Conservation (phyloP, 2,329 filamentous ascomycete genomes). For the Xylariaceae sp. region DNA sequence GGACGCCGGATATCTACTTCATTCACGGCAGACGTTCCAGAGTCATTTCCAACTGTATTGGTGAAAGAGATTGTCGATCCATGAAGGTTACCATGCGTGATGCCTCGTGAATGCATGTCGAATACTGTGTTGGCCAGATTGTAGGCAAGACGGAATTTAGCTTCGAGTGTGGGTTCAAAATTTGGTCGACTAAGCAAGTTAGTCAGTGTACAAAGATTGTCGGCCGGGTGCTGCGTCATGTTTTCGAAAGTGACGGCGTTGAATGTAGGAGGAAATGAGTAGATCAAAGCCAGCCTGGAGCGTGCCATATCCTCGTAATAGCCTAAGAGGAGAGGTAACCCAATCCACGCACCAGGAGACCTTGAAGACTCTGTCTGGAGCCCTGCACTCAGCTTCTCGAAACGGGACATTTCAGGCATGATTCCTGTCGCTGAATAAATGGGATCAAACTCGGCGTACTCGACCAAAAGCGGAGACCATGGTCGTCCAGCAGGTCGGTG, state of each 20-base stretch:
- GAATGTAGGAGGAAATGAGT: slow-evolving; percentile 73
- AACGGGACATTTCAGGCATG: slow-evolving; percentile 68
- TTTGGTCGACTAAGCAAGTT: slow-evolving; percentile 59
- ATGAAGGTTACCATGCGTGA: slow-evolving; percentile 74
- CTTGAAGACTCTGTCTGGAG: slow-evolving; percentile 61
- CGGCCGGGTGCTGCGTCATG: slow-evolving; percentile 56
- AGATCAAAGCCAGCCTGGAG: slow-evolving; percentile 76
- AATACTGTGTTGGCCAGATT: slow-evolving; percentile 77
- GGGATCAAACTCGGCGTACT: slow-evolving; percentile 71
- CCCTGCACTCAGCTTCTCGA: slow-evolving; percentile 67
- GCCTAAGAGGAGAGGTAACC: slow-evolving; percentile 66
- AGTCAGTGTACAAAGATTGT: slow-evolving; percentile 60
- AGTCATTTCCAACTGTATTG: slow-evolving; percentile 51
- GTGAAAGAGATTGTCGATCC: slow-evolving; percentile 73
- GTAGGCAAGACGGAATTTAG: slow-evolving; percentile 76
- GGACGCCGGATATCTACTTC: slow-evolving; percentile 71
- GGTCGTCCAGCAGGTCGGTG: slow-evolving; percentile 51
- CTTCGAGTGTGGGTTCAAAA: slow-evolving; percentile 72
- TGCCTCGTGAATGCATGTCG: slow-evolving; percentile 72
- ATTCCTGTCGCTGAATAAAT: slow-evolving; percentile 69
- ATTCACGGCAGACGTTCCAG: slow-evolving; percentile 47
- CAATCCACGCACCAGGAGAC: slow-evolving; percentile 63
- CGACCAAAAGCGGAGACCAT: slow-evolving; percentile 68
- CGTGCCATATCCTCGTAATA: slow-evolving; percentile 78
- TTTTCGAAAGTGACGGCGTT: slow-evolving; percentile 62